These are phyloP conservation scores for Solanum chmielewskii DNA, from an alignment of 257 asterid genomes.

Conservation along the genomic window DNA sequence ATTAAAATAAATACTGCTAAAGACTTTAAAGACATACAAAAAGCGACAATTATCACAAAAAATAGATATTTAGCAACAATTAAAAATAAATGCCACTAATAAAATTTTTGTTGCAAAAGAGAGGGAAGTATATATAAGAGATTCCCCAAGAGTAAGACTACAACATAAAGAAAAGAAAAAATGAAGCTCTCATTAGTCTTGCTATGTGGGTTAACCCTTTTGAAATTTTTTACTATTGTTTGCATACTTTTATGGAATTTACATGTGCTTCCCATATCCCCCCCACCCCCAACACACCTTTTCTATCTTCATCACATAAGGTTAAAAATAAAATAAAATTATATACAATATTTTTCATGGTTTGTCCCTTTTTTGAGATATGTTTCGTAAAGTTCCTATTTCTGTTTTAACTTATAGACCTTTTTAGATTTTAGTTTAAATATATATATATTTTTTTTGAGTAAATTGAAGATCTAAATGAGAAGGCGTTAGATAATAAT, in stretches of 20 bases:
- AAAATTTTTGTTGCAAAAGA: rapidly evolving
- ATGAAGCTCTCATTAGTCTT: neutral
- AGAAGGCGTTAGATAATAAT: neutral
- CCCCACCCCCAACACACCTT: neutral
- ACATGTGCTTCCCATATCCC: neutral
- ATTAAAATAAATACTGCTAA: too few relatives aligned
- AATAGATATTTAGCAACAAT: too few relatives aligned
- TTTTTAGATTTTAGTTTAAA: neutral
- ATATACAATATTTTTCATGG: neutral
- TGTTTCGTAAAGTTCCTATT: neutral
- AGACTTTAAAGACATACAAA: too few relatives aligned
- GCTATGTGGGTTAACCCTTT: neutral
- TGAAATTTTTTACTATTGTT: neutral
- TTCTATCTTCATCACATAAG: neutral
- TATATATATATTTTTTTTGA: neutral
- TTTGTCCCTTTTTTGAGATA: neutral
- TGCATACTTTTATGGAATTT: neutral
- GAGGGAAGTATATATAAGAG: neutral
- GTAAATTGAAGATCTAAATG: neutral
- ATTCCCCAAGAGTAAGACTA: neutral
- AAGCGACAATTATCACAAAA: rapidly evolving
- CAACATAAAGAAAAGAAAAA: neutral
- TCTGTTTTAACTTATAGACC: neutral
- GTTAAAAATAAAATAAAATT: neutral
- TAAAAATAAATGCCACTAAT: too few relatives aligned